Percentiles rank a stretch among this genome's conserved stretches.
These are phyloP conservation scores for Naganishia onofrii DNA, from an alignment of 768 basidiomycete species.

Conservation along the genomic window DNA sequence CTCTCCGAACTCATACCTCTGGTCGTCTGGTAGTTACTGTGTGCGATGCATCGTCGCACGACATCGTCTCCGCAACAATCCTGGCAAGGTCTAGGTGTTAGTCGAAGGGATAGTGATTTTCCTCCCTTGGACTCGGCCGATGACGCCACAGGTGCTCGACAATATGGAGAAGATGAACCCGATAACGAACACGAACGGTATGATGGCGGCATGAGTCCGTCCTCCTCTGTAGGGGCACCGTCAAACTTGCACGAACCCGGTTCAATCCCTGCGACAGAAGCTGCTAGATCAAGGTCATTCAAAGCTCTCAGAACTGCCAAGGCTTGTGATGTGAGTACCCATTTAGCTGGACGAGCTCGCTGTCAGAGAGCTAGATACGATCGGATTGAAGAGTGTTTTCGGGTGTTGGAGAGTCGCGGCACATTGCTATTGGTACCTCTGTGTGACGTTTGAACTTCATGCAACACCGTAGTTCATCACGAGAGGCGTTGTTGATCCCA, in stretches of 20 bases:
- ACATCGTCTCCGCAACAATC: neutral
- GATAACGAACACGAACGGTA: neutral
- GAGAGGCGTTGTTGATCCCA: neutral
- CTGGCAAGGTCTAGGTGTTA: neutral
- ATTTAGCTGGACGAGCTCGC: neutral
- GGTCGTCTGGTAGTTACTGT: too few species aligned
- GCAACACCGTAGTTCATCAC: neutral
- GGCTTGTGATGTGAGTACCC: conserved; percentile 32
- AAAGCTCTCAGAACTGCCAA: conserved; percentile 26
- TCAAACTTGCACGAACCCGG: neutral
- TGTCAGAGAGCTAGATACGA: neutral
- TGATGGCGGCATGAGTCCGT: neutral
- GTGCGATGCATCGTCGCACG: neutral
- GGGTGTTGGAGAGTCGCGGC: too few species aligned
- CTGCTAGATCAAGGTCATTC: conserved; percentile 16
- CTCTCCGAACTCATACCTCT: neutral
- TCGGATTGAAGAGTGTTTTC: too few species aligned
- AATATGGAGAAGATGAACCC: neutral
- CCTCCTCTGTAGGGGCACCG: neutral
- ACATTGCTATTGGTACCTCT: neutral
- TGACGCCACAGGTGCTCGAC: neutral
- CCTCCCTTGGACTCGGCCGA: neutral
- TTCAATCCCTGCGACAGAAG: conserved; percentile 11
- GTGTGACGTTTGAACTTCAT: too few species aligned
- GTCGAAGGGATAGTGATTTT: neutral